Evolutionary conservation across 2,329 filamentous ascomycete genomes (phyloP), one percentile per base, ranked within the genome.

Genomic region (Curvularia sp.): DNA sequence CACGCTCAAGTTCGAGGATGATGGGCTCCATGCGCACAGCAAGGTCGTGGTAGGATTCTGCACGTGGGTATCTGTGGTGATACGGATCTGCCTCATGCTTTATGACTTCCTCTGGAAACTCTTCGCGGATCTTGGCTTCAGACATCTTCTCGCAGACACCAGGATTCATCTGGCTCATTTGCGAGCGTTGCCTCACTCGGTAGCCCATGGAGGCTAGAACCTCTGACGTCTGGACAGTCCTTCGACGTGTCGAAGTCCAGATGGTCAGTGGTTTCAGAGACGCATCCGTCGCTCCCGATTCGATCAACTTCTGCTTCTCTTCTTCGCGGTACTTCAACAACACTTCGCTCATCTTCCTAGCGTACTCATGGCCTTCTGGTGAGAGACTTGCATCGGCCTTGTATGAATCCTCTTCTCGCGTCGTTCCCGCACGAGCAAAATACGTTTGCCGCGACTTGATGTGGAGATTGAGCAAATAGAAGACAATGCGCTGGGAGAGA

Each of bases 31-130:
- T 87, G 21, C 95, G 91, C 59, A 99, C 95, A n/a, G 95, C 95
- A 42, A 99, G 87, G 73, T 99, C 95, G 75, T 99, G 95, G 78
- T 99, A 99, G 8, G 94, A 98, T 91, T 99, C 95, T 60, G 94
- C 94, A 61, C 95, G 86, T 7, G 95, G 95, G 74, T 97, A 99
- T 38, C 95, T 87, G 77, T 99, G 95, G 73, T 99, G 95, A 72
- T 99, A 99, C 1, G 95, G 95, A 76, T 99, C 95, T 49, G 90
- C 82, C 66, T 97, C 91, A 77, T 99, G 95, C 80, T 97, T 97
- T 65, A 88, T 85, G 6, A 97, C 91, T 77, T 99, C 95, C 3
- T 97, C 91, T 0, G 94, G 92, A 72, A 94, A 97, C 55, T 93
- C 83, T 69, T 87, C 81, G 53, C 91, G 87, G 65, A 99, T 96